Evolutionary conservation across 192 early-diverging fungal species (phyloP).

Genomic region (Coemansia guatemalensis): DNA sequence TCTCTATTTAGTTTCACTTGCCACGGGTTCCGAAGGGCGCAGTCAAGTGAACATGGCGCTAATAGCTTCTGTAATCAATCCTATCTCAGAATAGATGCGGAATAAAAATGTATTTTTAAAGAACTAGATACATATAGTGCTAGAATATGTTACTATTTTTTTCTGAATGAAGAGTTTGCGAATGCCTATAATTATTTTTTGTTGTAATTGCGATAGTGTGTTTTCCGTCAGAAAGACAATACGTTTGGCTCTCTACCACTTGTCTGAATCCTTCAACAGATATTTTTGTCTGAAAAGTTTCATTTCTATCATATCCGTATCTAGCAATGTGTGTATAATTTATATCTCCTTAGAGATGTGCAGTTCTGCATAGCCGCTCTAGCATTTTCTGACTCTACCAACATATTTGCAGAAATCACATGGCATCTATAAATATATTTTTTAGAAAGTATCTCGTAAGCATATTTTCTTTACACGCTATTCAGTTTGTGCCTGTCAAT

Average conservation of each 20-base stretch:
- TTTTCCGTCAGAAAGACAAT: not conserved
- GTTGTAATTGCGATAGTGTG: not conserved
- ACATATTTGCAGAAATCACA: not conserved
- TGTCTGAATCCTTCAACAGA: not conserved
- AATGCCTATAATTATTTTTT: not conserved
- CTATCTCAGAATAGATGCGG: not conserved
- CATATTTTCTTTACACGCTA: not conserved
- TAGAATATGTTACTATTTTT: not conserved
- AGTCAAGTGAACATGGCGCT: not conserved
- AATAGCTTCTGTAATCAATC: not conserved
- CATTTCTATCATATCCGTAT: too few species aligned
- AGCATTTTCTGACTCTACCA: not conserved
- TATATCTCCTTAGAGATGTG: too few species aligned
- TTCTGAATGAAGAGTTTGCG: not conserved
- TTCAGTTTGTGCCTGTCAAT: not conserved
- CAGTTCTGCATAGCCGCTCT: too few species aligned
- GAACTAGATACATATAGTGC: not conserved
- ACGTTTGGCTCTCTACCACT: not conserved
- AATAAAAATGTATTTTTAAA: constrained; percentile 1
- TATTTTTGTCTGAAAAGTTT: too few species aligned
- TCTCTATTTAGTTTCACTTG: not conserved
- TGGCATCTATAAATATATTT: not conserved
- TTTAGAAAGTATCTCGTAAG: too few species aligned
- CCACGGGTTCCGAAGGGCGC: not conserved
- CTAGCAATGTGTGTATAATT: too few species aligned